Evolutionary conservation across 768 basidiomycete species (phyloP).

Genomic region (Hydnum rufescens): DNA sequence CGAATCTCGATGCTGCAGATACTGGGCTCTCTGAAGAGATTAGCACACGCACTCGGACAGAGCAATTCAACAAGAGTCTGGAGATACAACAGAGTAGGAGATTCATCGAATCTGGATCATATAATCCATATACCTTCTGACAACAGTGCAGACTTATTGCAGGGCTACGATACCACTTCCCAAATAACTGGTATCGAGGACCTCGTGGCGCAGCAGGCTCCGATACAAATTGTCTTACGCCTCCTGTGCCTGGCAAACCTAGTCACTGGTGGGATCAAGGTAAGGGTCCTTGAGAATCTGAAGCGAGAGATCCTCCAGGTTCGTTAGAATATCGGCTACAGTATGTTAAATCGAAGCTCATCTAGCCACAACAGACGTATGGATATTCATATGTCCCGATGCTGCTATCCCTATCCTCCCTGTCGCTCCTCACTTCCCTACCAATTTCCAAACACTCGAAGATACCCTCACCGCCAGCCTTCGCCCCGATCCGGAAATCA

Average conservation of each 20-base stretch:
- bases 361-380: conserved; percentile 25
- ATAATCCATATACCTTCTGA: not conserved
- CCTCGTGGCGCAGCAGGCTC: conserved; percentile 68
- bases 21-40: conserved; percentile 88
- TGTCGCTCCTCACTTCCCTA: conserved; percentile 34
- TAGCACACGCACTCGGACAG: conserved; percentile 63
- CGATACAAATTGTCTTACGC: conserved; percentile 58
- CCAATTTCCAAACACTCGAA: conserved; percentile 34
- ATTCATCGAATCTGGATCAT: not conserved
- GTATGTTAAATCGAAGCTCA: conserved; percentile 26
- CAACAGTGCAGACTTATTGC: conserved; percentile 57
- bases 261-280: conserved; percentile 68
- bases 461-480: conserved; percentile 44
- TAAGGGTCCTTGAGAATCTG: conserved; percentile 65
- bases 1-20: conserved; percentile 31
- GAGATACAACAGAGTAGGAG: conserved; percentile 87
- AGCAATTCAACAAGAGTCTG: conserved; percentile 75
- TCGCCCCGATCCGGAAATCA: conserved; percentile 51
- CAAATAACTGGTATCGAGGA: conserved; percentile 84
- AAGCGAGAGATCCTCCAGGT: conserved; percentile 85
- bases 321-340: conserved; percentile 15
- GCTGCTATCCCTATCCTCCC: conserved; percentile 20
- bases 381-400: conserved; percentile 36
- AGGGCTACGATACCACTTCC: conserved; percentile 63
- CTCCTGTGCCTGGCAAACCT: conserved; percentile 75